Base-by-base conservation (phyloP, 129 eudicot species). In the Flaveria ramosissima region DNA sequence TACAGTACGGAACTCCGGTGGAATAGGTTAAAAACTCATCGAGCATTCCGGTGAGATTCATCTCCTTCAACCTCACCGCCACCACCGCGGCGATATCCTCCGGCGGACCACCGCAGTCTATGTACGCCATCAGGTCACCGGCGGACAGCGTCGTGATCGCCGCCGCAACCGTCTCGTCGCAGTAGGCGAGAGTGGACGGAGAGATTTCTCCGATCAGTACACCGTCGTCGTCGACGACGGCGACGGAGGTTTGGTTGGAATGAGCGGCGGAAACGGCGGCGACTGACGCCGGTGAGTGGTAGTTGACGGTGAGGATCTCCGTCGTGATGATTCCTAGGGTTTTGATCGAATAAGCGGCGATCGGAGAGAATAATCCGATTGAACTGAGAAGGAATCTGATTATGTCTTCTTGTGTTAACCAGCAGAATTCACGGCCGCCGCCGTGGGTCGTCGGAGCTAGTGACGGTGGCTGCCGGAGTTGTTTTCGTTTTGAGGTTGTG, bases 371-470 rank as follows among this genome's bases (percentile, higher is more conserved):
- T 12, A 83, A 82, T 64, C 93, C 90, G 46, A 92, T 90, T 75
- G 93, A 84, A 83, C 89, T 86, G 13, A 88, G 85, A 23, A 92
- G 74, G 83, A 89, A 92, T 48, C 90, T 65, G 55, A 90, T 76
- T 17, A 92, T 81, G 43, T 92, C 98, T 69, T 89, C 96, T 71
- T 88, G 96, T 2, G 98, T 89, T 42, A 92, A 69, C 96, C 98
- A 92, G 74, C 98, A 92, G 80, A 69, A 92, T 70, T 89, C 93
- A 3, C 74, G 89, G 81, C 92, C 88, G 45, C 81, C 86, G 16
- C 55, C 53, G 78, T 88, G 91, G 47, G n/a, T 50, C 3, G 89
- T 79, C 13, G 83, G 84, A 76, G 73, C 50, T 9, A 1, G 61
- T 9, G 86, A 57, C 17, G 86, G 73, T 68, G 12, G 24, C 68